phyloP scores from a whole-genome alignment of 164 flowering plant species.

The Tetracentron sinense region DNA sequence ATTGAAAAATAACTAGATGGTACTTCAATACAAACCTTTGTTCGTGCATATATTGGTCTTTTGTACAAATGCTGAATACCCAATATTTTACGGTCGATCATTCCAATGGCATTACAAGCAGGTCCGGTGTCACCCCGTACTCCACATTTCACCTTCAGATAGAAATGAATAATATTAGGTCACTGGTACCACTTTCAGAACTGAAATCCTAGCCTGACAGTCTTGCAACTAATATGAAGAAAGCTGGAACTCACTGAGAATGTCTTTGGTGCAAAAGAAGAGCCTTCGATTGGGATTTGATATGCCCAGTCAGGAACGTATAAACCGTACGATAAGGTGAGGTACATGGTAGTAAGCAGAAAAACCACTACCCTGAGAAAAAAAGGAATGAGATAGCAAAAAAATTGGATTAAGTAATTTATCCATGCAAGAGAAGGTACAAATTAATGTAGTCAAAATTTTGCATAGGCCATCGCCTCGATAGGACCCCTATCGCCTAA shows the following conservation, averaged over 20 bases:
- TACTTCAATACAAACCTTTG: constrained; percentile 31
- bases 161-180: neutral
- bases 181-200: neutral
- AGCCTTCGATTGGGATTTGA: constrained; percentile 28
- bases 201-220: neutral
- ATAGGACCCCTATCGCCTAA: too few species aligned
- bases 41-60: constrained; percentile 57
- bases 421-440: too few species aligned
- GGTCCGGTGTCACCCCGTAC: constrained; percentile 77
- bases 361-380: constrained; percentile 42
- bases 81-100: constrained; percentile 64
- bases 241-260: constrained; percentile 29
- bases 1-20: neutral
- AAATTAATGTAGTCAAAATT: too few species aligned
- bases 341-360: constrained; percentile 35
- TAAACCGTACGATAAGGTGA: constrained; percentile 53
- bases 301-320: constrained; percentile 82
- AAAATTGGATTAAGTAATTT: neutral
- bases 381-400: constrained; percentile 3
- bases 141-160: constrained; percentile 68
- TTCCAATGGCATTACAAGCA: constrained; percentile 79
- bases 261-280: constrained; percentile 22
- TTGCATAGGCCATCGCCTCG: too few species aligned
- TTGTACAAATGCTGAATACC: constrained; percentile 64
- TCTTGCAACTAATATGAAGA: neutral